Conservation (phyloP, 2,329 filamentous ascomycete genomes). For the Microsporum canis region DNA sequence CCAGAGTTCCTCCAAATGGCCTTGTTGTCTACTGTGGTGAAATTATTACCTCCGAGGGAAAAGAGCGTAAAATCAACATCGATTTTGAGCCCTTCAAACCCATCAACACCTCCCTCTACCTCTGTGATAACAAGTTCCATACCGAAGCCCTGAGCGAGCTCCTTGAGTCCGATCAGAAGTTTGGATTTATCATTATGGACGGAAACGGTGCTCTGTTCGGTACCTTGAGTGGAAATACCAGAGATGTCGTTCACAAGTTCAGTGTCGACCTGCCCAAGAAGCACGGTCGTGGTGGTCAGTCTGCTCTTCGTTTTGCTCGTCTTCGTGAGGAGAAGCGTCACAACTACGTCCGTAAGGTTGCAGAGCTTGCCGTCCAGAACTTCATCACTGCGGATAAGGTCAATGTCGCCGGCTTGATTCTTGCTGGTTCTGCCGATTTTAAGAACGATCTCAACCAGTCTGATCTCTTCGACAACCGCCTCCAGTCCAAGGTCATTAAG, state of each 20-base stretch:
- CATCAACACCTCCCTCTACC: conserved; percentile 98
- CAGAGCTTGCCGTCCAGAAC: conserved; percentile 94
- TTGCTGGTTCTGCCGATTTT: conserved; percentile 97
- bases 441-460: conserved; percentile 98
- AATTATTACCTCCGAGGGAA: conserved; percentile 97
- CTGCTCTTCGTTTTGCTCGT: conserved; percentile 97
- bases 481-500: conserved; percentile 95
- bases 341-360: conserved; percentile 99
- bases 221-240: conserved; percentile 91
- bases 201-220: conserved; percentile 97
- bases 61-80: conserved; percentile 99
- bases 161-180: conserved; percentile 97
- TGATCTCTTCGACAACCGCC: conserved; percentile 88
- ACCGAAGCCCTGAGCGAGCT: conserved; percentile 94
- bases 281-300: conserved; percentile 99
- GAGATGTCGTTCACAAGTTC: conserved; percentile 96
- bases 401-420: conserved; percentile 88
- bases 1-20: conserved; percentile 95
- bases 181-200: conserved; percentile 99
- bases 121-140: conserved; percentile 99
- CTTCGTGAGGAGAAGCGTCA: conserved; percentile 98
- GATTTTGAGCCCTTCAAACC: conserved; percentile 99
- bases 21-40: conserved; percentile 98
- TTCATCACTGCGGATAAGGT: conserved; percentile 98
- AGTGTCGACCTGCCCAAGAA: conserved; percentile 98